These are phyloP conservation scores for Chaetomium sp. DNA, from an alignment of 2,329 filamentous ascomycete genomes.

Conservation along the genomic window DNA sequence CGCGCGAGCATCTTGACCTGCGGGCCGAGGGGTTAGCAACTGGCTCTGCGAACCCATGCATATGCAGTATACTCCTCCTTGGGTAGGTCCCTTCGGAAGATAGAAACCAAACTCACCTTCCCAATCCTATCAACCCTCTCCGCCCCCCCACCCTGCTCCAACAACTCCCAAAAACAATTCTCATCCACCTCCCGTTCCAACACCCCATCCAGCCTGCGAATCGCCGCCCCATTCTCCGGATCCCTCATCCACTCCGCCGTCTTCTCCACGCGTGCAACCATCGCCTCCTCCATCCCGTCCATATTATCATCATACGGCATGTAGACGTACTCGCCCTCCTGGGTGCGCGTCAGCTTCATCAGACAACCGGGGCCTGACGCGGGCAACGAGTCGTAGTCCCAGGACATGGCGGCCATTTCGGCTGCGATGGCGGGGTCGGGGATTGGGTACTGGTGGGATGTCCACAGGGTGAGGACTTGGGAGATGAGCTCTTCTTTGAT, in stretches of 20 bases:
- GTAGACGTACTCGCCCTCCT: constrained; percentile 2
- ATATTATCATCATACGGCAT: constrained; percentile 8
- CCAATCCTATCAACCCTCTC: constrained; percentile 9
- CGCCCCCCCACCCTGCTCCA: constrained; percentile 2
- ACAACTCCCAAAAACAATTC: constrained; percentile 9
- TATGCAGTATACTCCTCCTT: no score
- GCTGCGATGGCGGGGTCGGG: background rate
- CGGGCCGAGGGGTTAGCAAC: background rate
- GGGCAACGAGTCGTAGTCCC: background rate
- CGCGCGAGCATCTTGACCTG: constrained; percentile 11
- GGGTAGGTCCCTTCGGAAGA: no score
- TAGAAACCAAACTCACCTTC: constrained; percentile 19
- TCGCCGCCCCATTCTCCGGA: background rate
- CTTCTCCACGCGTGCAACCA: background rate
- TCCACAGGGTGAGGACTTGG: constrained; percentile 7
- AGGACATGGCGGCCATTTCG: background rate
- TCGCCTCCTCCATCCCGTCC: background rate
- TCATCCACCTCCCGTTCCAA: constrained; percentile 19
- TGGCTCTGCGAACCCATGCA: no score
- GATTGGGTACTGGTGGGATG: background rate
- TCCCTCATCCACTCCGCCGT: background rate
- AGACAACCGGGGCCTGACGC: constrained; percentile 4
- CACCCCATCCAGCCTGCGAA: constrained; percentile 5
- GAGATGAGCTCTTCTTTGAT: constrained; percentile 7
- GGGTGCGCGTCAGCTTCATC: background rate